These are phyloP conservation scores for Sclerotinia borealis DNA, from an alignment of 2,329 filamentous ascomycete species.

Conservation along the genomic window DNA sequence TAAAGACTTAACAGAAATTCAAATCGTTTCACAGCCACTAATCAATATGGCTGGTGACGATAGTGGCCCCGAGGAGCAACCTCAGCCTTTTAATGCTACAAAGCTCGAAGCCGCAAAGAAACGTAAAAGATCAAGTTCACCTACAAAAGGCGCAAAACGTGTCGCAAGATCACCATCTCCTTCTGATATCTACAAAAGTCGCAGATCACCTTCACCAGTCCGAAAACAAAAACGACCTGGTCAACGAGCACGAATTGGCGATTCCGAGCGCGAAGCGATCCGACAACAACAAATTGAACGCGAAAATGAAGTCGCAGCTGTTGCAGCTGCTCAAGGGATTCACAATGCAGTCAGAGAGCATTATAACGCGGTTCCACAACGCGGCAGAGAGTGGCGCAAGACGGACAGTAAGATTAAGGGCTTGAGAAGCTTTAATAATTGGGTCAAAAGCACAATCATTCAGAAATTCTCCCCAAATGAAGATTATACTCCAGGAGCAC, in stretches of 20 bases:
- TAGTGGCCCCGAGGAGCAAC: conserved; percentile 31
- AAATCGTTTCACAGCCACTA: background rate
- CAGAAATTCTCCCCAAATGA: conserved; percentile 89
- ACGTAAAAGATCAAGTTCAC: conserved; percentile 36
- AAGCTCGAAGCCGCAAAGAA: conserved; percentile 38
- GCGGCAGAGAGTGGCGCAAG: conserved; percentile 88
- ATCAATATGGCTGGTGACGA: conserved; percentile 32
- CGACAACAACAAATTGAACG: conserved; percentile 52
- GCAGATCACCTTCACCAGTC: conserved; percentile 29
- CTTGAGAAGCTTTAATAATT: conserved; percentile 92
- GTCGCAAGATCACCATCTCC: conserved; percentile 26
- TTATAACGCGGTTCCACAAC: conserved; percentile 93
- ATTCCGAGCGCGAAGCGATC: conserved; percentile 61
- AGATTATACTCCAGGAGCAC: conserved; percentile 58
- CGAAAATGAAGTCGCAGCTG: conserved; percentile 43
- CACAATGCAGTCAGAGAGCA: conserved; percentile 87
- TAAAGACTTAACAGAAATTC: background rate
- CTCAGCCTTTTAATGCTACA: conserved; percentile 39
- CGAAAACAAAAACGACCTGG: conserved; percentile 66
- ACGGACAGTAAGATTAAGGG: conserved; percentile 95
- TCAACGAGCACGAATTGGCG: conserved; percentile 59
- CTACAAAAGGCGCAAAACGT: conserved; percentile 28
- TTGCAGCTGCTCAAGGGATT: conserved; percentile 46
- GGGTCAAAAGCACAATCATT: conserved; percentile 96
- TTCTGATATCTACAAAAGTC: conserved; percentile 21